These are phyloP conservation scores for Alternaria viburni DNA, from an alignment of 2,329 filamentous ascomycete genomes.

Conservation along the genomic window DNA sequence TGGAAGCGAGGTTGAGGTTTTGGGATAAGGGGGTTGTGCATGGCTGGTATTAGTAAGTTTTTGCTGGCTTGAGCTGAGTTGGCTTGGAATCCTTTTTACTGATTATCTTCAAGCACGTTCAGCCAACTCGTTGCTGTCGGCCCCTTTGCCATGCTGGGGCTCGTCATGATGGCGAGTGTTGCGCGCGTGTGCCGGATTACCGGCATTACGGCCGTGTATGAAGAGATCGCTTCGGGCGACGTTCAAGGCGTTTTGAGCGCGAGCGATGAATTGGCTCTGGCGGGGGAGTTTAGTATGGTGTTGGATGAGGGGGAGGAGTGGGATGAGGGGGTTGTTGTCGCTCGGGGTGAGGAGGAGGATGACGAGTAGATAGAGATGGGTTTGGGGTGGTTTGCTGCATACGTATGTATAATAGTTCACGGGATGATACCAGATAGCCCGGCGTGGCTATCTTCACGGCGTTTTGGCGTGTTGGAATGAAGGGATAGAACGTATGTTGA, in stretches of 20 bases:
- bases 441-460: slow-evolving; percentile 1
- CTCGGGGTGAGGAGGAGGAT: slow-evolving; percentile 24
- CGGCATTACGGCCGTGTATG: slow-evolving; percentile 51
- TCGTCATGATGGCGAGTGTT: slow-evolving; percentile 52
- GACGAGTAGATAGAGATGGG: not conserved
- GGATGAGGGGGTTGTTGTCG: slow-evolving; percentile 34
- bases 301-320: slow-evolving; percentile 39
- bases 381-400: not conserved
- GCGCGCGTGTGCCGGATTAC: slow-evolving; percentile 50
- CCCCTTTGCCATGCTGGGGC: slow-evolving; percentile 54
- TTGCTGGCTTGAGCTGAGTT: not conserved
- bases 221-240: slow-evolving; percentile 51
- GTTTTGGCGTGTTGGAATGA: not conserved
- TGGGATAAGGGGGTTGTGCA: slow-evolving; percentile 50
- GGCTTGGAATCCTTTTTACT: not conserved
- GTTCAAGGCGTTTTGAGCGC: slow-evolving; percentile 50
- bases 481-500: not conserved
- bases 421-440: slow-evolving; percentile 1
- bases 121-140: slow-evolving; percentile 54
- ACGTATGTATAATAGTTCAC: not conserved
- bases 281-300: slow-evolving; percentile 36
- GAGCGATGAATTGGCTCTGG: slow-evolving; percentile 51
- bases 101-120: slow-evolving; percentile 44
- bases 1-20: slow-evolving; percentile 42
- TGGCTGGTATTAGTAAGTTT: slow-evolving; percentile 47